Evolutionary conservation across 1,139 yeast genomes (phyloP).

Genomic region (Debaryomyces robertsiae): DNA sequence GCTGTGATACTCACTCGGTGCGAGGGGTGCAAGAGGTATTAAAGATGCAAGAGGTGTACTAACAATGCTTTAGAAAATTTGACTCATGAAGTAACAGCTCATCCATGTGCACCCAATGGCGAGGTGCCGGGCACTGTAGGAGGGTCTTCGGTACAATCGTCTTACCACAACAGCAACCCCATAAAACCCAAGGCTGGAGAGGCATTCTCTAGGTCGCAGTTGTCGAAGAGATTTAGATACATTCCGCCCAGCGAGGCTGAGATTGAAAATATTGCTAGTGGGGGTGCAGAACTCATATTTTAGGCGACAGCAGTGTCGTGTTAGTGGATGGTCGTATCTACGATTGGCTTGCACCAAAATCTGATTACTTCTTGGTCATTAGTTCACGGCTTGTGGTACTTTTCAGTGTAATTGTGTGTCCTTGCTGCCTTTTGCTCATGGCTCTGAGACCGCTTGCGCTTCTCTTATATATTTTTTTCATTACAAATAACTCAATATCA

Average conservation of each 20-base stretch:
- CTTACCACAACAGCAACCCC: constrained; percentile 33
- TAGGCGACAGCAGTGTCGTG: no score
- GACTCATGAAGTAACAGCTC: constrained; percentile 32
- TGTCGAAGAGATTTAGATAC: constrained; percentile 74
- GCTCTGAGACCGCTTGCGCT: no score
- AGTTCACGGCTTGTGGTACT: no score
- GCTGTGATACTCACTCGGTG: no score
- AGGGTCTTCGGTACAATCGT: constrained; percentile 16
- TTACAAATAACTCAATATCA: no score
- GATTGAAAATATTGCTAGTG: constrained; percentile 69
- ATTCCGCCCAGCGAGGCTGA: constrained; percentile 63
- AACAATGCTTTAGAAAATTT: constrained; percentile 26
- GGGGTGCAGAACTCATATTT: constrained; percentile 67
- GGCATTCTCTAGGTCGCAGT: constrained; percentile 59
- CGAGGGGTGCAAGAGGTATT: no score
- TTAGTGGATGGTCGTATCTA: no score
- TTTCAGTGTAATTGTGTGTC: no score
- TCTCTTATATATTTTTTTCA: no score
- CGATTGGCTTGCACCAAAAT: no score
- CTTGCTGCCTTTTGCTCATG: no score
- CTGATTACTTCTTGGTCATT: no score
- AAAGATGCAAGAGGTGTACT: constrained; percentile 19
- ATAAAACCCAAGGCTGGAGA: constrained; percentile 50
- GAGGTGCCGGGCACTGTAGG: constrained; percentile 44
- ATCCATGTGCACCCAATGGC: constrained; percentile 58